Evolutionary conservation across 352 stramenopile species (phyloP), one percentile per base, ranked within the genome.

Genomic region (Sclerospora graminicola): DNA sequence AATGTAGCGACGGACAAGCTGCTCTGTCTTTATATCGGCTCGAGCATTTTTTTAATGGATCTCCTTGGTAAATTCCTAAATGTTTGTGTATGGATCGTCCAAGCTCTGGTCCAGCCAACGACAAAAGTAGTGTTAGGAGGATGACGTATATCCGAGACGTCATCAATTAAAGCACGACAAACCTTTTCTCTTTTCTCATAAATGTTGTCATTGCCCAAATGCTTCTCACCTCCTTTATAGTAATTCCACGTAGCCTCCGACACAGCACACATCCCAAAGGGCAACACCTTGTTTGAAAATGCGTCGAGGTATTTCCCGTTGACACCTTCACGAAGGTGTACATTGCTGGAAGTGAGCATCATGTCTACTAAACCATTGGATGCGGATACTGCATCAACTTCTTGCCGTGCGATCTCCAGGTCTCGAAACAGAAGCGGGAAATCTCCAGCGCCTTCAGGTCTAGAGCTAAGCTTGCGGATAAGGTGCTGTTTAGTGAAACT

Each of bases 41-140:
- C n/a, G 57, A 7, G 54, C 66, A 23, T n/a, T 66, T 52, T 36
- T 74, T 75, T n/a, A 58, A 15, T 60, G 37, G 10, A 77, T 51
- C 51, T 82, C 69, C 23, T 79, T 66, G 15, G 57, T 63, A n/a
- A n/a, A n/a, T n/a, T n/a, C n/a, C n/a, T n/a, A n/a, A 21, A 79
- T 39, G 26, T 79, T 70, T 21, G 64, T 75, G 41, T 77, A 63
- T 39, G 54, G 21, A n/a, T 60, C 49, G 14, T 44, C 54, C 59
- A 23, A 62, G 7, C 5, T 20, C n/a, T 4, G 19, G 2, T 10
- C n/a, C 20, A 10, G 10, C 24, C 19, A 40, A 5, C 14, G 46
- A 42, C 4, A 8, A 19, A 6, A 38, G 35, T 2, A 13, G 9
- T 48, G 35, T 41, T n/a, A n/a, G n/a, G n/a, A n/a, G n/a, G n/a